Evolutionary conservation across 768 basidiomycete genomes (phyloP).

Genomic region (Russula sp.): DNA sequence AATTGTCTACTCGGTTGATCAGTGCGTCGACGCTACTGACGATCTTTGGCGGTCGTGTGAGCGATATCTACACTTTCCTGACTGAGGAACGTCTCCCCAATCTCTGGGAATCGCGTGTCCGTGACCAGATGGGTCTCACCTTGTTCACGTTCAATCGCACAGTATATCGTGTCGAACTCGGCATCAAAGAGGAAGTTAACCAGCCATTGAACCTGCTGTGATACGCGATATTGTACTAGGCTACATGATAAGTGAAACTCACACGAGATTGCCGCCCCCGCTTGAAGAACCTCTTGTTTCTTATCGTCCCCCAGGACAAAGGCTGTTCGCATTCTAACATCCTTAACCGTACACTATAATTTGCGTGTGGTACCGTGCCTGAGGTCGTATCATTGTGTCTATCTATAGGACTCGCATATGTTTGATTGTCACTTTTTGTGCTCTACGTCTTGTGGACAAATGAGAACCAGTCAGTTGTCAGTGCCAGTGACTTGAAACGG

Average conservation of each 20-base stretch:
- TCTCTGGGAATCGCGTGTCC: slow-evolving; percentile 59
- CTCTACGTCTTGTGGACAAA: too few species aligned
- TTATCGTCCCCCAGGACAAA: slow-evolving; percentile 9
- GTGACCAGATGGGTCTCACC: slow-evolving; percentile 52
- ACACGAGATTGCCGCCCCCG: slow-evolving; percentile 10
- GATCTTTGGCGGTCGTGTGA: slow-evolving; percentile 57
- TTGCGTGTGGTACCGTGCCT: neutral
- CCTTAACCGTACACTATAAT: neutral
- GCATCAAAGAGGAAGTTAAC: slow-evolving; percentile 27
- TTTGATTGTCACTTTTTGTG: neutral
- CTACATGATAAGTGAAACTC: slow-evolving; percentile 10
- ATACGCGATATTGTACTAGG: neutral
- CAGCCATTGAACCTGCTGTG: neutral
- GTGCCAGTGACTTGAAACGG: neutral
- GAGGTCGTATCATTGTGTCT: too few species aligned
- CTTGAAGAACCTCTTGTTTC: neutral
- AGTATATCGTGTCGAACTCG: slow-evolving; percentile 27
- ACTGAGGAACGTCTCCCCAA: slow-evolving; percentile 63
- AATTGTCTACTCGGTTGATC: neutral
- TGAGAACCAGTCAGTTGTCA: too few species aligned
- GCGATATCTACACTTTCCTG: slow-evolving; percentile 49
- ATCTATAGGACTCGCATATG: neutral
- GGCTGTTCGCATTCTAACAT: neutral
- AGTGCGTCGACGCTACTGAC: slow-evolving; percentile 58
- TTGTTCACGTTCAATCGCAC: slow-evolving; percentile 45